phyloP scores from a whole-genome alignment of 768 basidiomycete genomes.

The Termitomyces sp. region DNA sequence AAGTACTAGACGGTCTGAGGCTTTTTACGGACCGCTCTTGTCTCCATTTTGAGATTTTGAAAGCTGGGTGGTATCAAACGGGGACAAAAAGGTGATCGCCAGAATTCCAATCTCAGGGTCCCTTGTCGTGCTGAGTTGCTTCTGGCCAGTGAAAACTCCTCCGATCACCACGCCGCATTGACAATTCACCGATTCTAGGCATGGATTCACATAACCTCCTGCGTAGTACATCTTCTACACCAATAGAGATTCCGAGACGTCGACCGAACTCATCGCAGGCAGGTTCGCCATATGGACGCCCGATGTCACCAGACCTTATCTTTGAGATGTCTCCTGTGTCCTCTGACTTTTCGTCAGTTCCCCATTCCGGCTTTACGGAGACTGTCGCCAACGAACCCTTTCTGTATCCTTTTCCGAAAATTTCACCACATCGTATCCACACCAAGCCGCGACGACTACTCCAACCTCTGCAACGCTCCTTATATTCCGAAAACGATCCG shows the following conservation, averaged over 20 bases:
- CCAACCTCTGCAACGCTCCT: slow-evolving; percentile 14
- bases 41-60: not conserved
- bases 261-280: slow-evolving; percentile 20
- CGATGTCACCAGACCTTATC: slow-evolving; percentile 46
- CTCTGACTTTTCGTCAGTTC: slow-evolving; percentile 23
- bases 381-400: slow-evolving; percentile 32
- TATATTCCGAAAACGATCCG: not conserved
- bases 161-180: slow-evolving; percentile 12
- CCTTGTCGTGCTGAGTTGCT: not conserved
- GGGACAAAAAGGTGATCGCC: not conserved
- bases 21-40: not conserved
- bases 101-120: slow-evolving; percentile 3
- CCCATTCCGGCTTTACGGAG: slow-evolving; percentile 21
- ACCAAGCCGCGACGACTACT: slow-evolving; percentile 11
- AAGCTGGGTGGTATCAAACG: not conserved
- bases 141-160: slow-evolving; percentile 12
- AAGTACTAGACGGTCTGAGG: not conserved
- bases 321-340: slow-evolving; percentile 52
- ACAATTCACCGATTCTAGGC: slow-evolving; percentile 6
- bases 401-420: slow-evolving; percentile 38
- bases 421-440: slow-evolving; percentile 18
- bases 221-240: slow-evolving; percentile 32
- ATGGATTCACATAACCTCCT: slow-evolving; percentile 14
- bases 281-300: slow-evolving; percentile 28
- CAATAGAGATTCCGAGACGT: slow-evolving; percentile 47